Conservation (phyloP, 192 early-diverging fungal species). For the Backusella australiensis region DNA sequence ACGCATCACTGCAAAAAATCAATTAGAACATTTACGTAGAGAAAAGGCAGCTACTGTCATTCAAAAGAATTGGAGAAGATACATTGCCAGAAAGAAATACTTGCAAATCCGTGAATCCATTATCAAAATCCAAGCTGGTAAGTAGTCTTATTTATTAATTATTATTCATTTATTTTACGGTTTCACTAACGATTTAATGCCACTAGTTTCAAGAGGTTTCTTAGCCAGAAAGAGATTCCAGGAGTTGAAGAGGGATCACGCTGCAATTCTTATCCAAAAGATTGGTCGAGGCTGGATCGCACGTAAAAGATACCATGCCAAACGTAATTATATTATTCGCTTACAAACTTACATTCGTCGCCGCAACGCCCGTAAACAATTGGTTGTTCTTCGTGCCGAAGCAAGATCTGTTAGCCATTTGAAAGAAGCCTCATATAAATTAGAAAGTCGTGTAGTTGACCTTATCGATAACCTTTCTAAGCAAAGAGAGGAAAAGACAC, state of each 20-base stretch:
- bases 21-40: conserved; percentile 53
- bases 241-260: conserved; percentile 57
- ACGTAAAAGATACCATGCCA: conserved; percentile 56
- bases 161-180: background rate
- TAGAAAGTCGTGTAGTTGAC: conserved; percentile 96
- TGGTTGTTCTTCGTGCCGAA: conserved; percentile 77
- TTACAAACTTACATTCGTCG: conserved; percentile 85
- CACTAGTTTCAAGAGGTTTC: conserved; percentile 54
- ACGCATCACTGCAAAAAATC: conserved; percentile 51
- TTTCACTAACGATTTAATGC: background rate
- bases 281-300: conserved; percentile 64
- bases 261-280: conserved; percentile 79
- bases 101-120: conserved; percentile 43
- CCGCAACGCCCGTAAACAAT: conserved; percentile 63
- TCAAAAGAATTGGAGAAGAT: conserved; percentile 73
- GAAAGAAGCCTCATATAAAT: conserved; percentile 90
- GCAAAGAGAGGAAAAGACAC: conserved; percentile 68
- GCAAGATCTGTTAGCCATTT: conserved; percentile 87
- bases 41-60: conserved; percentile 70
- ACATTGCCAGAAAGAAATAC: conserved; percentile 52
- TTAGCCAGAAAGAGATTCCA: conserved; percentile 61
- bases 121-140: conserved; percentile 62
- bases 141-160: background rate
- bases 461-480: conserved; percentile 77
- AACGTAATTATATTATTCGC: conserved; percentile 60